Evolutionary conservation across 192 early-diverging fungal genomes (phyloP), one percentile per base, ranked within the genome.

Genomic region (Mortierella antarctica): DNA sequence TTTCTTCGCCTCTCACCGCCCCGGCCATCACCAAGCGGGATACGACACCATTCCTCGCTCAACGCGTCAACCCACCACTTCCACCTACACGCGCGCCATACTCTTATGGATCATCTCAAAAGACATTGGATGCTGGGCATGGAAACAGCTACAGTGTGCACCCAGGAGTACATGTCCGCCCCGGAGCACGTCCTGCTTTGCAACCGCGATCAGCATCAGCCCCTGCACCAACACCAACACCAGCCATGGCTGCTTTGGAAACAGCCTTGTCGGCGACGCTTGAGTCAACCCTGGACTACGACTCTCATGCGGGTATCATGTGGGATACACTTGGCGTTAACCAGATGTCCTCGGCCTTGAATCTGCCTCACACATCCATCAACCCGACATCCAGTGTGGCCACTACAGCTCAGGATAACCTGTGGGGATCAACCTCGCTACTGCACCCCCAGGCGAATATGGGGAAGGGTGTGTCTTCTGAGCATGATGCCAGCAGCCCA

Each of bases 61-160:
- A 50, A 11, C 68, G 45, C 45, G 18, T 45, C 5, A 58, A 48
- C 12, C 69, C 68, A 6, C 69, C 57, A 12, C 46, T 4, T 42
- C 74, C 76, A 1, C 76, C 76, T 20, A 67, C 59, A 50, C 54
- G 76, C 56, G 64, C 63, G 15, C 76, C 63, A 21, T 79, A 71
- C 17, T 48, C 63, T 2, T 79, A 79, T 67, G 57, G 69, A 11
- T 42, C 62, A 17, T 50, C 65, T 18, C 10, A 31, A 3, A 31
- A 31, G 31, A 1, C 31, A 31, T 31, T 31, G 31, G 31, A 31
- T 31, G 31, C 31, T 31, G 31, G 3, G 31, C 31, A 31, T 31
- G 31, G 31, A 31, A 31, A 31, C 31, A 31, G 3, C 31, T 31
- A 31, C 31, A 31, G 3, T 3, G 31, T 31, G 31, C 31, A 31